These are phyloP conservation scores for Fusarium sp. DNA, from an alignment of 2,329 filamentous ascomycete species.

Conservation along the genomic window DNA sequence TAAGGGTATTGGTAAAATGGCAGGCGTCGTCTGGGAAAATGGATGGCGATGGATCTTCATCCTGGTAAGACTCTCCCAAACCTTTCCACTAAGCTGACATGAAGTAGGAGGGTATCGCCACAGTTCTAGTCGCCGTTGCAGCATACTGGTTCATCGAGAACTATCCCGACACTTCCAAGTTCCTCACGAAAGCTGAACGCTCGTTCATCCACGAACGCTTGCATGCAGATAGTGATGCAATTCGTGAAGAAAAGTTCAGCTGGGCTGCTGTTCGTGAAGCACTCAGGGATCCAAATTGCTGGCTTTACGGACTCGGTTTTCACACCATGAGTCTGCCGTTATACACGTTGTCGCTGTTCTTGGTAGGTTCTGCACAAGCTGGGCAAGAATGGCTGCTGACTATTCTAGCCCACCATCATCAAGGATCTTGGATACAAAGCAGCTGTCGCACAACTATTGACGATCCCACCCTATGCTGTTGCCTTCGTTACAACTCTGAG, in stretches of 20 bases:
- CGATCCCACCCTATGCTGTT: slow-evolving; percentile 72
- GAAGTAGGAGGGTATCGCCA: slow-evolving; percentile 64
- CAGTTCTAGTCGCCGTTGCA: slow-evolving; percentile 60
- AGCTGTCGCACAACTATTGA: slow-evolving; percentile 66
- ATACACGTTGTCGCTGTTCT: slow-evolving; percentile 66
- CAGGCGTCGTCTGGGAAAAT: slow-evolving; percentile 61
- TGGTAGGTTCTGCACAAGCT: slow-evolving; percentile 50
- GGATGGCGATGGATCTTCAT: slow-evolving; percentile 72
- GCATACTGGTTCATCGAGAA: slow-evolving; percentile 74
- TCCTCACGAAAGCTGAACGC: slow-evolving; percentile 65
- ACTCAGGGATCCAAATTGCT: slow-evolving; percentile 75
- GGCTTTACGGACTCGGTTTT: slow-evolving; percentile 77
- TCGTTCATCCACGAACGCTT: slow-evolving; percentile 71
- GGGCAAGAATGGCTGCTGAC: accelerated
- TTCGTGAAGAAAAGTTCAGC: slow-evolving; percentile 73
- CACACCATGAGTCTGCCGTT: slow-evolving; percentile 76
- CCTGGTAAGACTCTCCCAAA: slow-evolving; percentile 52
- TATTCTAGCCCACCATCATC: slow-evolving; percentile 61
- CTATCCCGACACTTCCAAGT: slow-evolving; percentile 69
- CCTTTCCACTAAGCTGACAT: neutral
- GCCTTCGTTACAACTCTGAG: slow-evolving; percentile 69
- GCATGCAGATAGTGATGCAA: slow-evolving; percentile 75
- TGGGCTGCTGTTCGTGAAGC: slow-evolving; percentile 75
- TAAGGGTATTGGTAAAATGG: slow-evolving; percentile 65
- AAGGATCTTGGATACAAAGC: slow-evolving; percentile 64